Base-by-base conservation (phyloP, 306 rosid species). In the Senna siamea region DNA sequence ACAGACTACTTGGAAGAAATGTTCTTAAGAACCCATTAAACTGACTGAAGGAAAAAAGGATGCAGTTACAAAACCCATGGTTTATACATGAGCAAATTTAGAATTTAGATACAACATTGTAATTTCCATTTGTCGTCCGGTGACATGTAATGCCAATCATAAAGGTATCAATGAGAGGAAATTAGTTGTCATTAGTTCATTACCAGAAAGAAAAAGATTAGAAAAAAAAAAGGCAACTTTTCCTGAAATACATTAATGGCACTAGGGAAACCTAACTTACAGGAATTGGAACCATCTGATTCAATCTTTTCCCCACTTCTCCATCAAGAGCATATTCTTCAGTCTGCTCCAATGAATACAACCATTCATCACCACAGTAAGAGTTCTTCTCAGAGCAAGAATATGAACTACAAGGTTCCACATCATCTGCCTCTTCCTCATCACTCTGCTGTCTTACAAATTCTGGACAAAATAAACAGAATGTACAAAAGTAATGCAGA, bases 261-360 rank as follows among this genome's bases (percentile, higher is more conserved):
- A 32, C 20, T 59, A 2, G 43, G 30, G 43, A 59, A 71, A 63
- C 30, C 52, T 52, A 48, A 87, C 98, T 88, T 77, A 94, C 98
- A 59, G 98, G 96, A 65, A 89, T 85, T 11, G 98, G 89, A 81
- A 88, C 87, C 89, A 94, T 89, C 76, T 89, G 91, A 80, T 87
- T 85, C 66, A 94, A 73, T 80, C 95, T 85, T 88, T 84, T 89
- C 26, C 97, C 96, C 35, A 94, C 96, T 87, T 94, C 97, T 47
- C n/a, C n/a, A n/a, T 94, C 97, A 75, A 94, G 90, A 48, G 85
- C 43, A 81, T 84, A 88, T 81, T 89, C 97, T 30, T 59, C 65
- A 32, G 14, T 89, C 91, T 41, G 85, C 74, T 79, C 65, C 65
- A 59, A 32, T 2, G 65, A 59, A 59, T 32, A 32, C 37, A 32